Base-by-base conservation (phyloP, 129 eudicot genomes). In the Deinandra increscens region DNA sequence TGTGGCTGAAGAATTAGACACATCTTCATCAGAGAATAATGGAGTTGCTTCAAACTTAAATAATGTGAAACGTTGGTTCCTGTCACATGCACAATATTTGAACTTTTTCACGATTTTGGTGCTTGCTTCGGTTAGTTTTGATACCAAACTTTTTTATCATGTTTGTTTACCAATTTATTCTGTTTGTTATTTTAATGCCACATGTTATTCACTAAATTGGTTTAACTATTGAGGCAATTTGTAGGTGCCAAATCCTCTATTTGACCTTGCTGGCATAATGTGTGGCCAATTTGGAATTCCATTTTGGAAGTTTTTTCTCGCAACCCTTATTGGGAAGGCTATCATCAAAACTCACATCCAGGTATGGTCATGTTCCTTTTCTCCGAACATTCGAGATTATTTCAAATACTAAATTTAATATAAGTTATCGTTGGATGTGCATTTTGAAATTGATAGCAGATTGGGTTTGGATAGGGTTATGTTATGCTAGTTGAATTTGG, bases 261-360 rank as follows among this genome's bases (percentile, higher is more conserved):
- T 89, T 79, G 99, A 94, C 77, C 97, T 94, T 44, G 99, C 99
- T 72, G 99, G 99, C 59, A 94, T 94, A 38, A 87, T 94, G 99
- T 94, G 99, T 64, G 99, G 99, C 65, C 99, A 94, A 78, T 87
- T 94, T 68, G 99, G 97, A 71, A 84, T 94, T 70, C 97, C 99
- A 14, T 90, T 94, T 66, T 94, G 97, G 99, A 64, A 90, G 77
- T 94, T 94, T 62, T 94, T 94, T 68, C 58, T 90, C 18, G 95
- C 99, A 68, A 94, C 99, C 36, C 68, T 87, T 79, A 64, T 90
- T 4, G 99, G 99, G 58, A 94, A 94, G 84, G 97, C 99, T 50
- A 79, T 94, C 12, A 71, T 94, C 64, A 94, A 94, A 76, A 94
- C 99, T 44, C 97, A 94, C 83, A 94, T 94, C 42, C 99, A 94